Conservation (phyloP, 305 asterid species). For the Rubia balearica region DNA sequence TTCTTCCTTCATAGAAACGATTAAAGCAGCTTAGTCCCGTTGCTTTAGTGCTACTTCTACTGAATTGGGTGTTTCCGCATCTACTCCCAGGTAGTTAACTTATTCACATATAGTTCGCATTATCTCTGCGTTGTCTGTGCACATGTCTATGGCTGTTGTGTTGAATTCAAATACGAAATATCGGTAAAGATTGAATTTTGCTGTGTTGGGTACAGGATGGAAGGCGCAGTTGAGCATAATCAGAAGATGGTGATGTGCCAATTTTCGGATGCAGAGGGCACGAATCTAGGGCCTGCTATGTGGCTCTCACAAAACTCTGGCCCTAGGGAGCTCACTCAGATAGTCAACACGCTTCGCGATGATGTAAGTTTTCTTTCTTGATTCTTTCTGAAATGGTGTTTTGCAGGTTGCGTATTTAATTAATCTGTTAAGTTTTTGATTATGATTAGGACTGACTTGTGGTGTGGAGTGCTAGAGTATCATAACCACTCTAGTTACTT, state of each 20-base stretch:
- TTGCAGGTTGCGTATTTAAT: not conserved
- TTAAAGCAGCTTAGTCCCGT: too few species aligned
- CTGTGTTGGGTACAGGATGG: slow-evolving; percentile 1
- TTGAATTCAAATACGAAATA: not conserved
- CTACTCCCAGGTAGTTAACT: too few species aligned
- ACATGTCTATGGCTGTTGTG: not conserved
- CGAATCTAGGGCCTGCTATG: slow-evolving; percentile 53
- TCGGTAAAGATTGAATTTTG: not conserved
- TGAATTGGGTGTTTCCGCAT: too few species aligned
- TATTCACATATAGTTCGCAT: too few species aligned
- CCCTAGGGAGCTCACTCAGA: slow-evolving; percentile 78
- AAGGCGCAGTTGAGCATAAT: slow-evolving; percentile 27
- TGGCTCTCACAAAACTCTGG: slow-evolving; percentile 73
- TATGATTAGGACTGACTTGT: not conserved
- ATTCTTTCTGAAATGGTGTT: not conserved
- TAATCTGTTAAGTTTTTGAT: not conserved
- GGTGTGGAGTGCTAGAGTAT: not conserved
- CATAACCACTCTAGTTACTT: not conserved
- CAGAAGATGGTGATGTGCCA: slow-evolving; percentile 63
- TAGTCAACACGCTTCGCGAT: slow-evolving; percentile 64
- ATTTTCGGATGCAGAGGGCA: slow-evolving; percentile 65
- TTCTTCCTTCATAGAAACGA: too few species aligned
- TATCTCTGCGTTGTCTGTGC: too few species aligned
- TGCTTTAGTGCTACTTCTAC: too few species aligned
- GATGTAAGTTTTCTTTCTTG: slow-evolving; percentile 36